phyloP scores from a whole-genome alignment of 169 alveolate genomes.

The Eimeria mitis region DNA sequence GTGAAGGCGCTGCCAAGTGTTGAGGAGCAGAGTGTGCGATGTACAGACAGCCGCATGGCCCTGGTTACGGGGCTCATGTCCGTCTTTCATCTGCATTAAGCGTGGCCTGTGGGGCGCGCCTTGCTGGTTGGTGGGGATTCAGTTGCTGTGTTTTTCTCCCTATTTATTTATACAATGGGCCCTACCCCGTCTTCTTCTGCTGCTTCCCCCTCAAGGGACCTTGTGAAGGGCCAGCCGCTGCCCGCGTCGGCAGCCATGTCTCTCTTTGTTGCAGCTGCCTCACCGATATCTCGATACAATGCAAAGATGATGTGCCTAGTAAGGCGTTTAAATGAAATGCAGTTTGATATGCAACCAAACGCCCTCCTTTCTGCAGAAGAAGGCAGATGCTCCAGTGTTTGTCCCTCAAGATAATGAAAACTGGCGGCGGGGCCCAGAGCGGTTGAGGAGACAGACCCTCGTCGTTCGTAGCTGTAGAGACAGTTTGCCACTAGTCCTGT shows the following conservation, averaged over 20 bases:
- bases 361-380: background rate
- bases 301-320: background rate
- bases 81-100: background rate
- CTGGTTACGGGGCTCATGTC: background rate
- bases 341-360: background rate
- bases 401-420: background rate
- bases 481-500: background rate
- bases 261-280: background rate
- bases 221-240: constrained; percentile 18
- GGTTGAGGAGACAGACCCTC: constrained; percentile 1
- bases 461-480: background rate
- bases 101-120: constrained; percentile 11
- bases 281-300: background rate
- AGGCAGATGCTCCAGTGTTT: background rate
- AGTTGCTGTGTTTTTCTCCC: background rate
- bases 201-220: constrained; percentile 13
- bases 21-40: background rate
- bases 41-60: background rate
- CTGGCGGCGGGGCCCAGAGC: background rate
- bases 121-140: background rate
- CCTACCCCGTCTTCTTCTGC: background rate
- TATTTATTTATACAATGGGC: background rate
- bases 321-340: background rate
- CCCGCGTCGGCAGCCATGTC: constrained; percentile 4
- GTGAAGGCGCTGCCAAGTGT: background rate